Evolutionary conservation across 2,329 filamentous ascomycete species (phyloP).

Genomic region (Cladobotryum mycophilum): DNA sequence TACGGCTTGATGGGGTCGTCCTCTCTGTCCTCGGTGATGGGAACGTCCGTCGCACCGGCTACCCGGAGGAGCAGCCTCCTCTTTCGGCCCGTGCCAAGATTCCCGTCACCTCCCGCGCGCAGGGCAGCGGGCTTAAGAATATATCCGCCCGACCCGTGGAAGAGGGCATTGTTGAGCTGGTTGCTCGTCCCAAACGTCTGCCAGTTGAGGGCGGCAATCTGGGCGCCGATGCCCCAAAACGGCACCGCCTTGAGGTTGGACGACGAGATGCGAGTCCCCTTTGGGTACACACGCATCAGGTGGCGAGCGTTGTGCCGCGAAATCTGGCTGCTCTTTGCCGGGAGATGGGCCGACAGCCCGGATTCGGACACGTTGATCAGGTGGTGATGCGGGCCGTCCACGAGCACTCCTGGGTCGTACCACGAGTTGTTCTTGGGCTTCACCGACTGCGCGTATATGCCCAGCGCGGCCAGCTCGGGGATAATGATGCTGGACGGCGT

Average conservation of each 20-base stretch:
- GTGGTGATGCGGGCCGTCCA: constrained; percentile 57
- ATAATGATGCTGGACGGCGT: constrained; percentile 46
- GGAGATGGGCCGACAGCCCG: constrained; percentile 47
- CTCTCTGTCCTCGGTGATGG: constrained; percentile 44
- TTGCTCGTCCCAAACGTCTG: constrained; percentile 60
- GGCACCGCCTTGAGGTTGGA: constrained; percentile 56
- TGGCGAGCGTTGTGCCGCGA: constrained; percentile 56
- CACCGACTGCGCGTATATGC: constrained; percentile 64
- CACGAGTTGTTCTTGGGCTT: constrained; percentile 62
- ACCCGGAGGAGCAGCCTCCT: constrained; percentile 52
- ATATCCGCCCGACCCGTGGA: constrained; percentile 58
- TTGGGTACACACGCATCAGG: constrained; percentile 65
- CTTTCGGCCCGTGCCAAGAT: constrained; percentile 37
- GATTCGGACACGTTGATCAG: constrained; percentile 65
- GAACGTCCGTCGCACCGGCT: constrained; percentile 57
- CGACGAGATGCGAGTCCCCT: constrained; percentile 62
- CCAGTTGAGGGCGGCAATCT: constrained; percentile 66
- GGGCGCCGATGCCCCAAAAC: constrained; percentile 62
- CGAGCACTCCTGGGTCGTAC: constrained; percentile 45
- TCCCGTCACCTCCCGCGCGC: constrained; percentile 48
- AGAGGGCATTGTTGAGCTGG: constrained; percentile 63
- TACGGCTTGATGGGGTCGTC: constrained; percentile 55
- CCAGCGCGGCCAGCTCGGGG: constrained; percentile 58
- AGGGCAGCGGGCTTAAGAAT: constrained; percentile 58
- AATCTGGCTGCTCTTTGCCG: constrained; percentile 40